Conservation (phyloP, 2,329 filamentous ascomycete species). For the Fusarium tjaetaba region DNA sequence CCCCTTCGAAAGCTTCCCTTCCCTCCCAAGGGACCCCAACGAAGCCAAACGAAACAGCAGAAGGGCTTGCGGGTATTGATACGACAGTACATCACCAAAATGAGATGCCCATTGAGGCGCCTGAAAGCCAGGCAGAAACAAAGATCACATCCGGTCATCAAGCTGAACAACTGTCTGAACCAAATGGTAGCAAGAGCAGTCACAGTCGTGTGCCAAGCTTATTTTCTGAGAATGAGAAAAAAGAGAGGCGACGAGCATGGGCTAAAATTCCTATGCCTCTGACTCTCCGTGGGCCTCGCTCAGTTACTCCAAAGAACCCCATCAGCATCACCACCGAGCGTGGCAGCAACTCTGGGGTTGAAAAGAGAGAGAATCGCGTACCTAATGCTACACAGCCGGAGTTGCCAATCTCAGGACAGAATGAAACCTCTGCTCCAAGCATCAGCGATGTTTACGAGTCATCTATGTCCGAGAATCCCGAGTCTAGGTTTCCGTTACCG, state of each 20-base stretch:
- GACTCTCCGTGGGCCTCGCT: conserved; percentile 34
- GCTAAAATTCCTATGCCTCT: conserved; percentile 50
- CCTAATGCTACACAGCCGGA: conserved; percentile 5
- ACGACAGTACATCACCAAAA: not conserved
- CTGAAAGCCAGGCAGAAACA: not conserved
- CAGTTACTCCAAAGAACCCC: conserved; percentile 3
- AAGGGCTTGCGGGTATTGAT: not conserved
- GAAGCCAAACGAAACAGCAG: not conserved
- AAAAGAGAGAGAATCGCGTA: conserved; percentile 3
- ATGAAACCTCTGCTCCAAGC: conserved; percentile 17
- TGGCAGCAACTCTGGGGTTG: not conserved
- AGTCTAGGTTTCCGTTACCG: not conserved
- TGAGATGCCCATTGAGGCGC: not conserved
- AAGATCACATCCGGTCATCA: not conserved
- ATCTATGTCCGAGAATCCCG: not conserved
- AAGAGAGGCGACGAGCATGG: conserved; percentile 46
- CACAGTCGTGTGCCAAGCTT: conserved; percentile 28
- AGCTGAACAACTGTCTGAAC: not conserved
- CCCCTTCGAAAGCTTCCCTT: conserved; percentile 5
- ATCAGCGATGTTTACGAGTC: conserved; percentile 15
- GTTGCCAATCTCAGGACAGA: conserved; percentile 18
- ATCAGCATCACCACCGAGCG: not conserved
- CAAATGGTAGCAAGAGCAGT: not conserved
- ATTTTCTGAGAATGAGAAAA: conserved; percentile 47
- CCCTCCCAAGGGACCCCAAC: not conserved